Evolutionary conservation across 495 filamentous ascomycete species (phyloP).

Genomic region (Letharia lupina): DNA sequence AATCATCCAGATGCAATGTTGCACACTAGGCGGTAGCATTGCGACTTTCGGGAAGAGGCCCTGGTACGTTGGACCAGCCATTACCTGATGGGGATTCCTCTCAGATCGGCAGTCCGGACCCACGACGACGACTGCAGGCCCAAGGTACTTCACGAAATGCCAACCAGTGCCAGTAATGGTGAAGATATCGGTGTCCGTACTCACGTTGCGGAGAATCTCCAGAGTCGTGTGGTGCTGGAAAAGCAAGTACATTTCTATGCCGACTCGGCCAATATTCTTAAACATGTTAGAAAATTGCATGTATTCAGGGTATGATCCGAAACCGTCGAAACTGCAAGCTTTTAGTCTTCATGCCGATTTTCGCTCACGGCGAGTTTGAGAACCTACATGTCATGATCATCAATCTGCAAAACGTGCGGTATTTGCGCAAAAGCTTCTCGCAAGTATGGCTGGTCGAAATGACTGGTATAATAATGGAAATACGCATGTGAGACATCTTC

Average conservation of each 20-base stretch:
- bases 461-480: constrained; percentile 96
- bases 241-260: constrained; percentile 98
- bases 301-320: constrained; percentile 92
- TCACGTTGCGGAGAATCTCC: constrained; percentile 81
- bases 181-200: constrained; percentile 82
- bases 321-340: constrained; percentile 78
- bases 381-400: constrained; percentile 98
- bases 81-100: constrained; percentile 79
- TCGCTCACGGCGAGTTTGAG: neutral
- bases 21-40: constrained; percentile 80
- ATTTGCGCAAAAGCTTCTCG: constrained; percentile 96
- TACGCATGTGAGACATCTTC: constrained; percentile 93
- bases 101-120: constrained; percentile 89
- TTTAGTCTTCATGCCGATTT: neutral
- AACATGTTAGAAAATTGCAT: constrained; percentile 97
- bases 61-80: constrained; percentile 95
- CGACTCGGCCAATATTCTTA: constrained; percentile 94
- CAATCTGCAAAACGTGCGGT: constrained; percentile 82
- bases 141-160: constrained; percentile 96
- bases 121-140: constrained; percentile 80
- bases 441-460: constrained; percentile 91
- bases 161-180: constrained; percentile 94
- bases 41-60: constrained; percentile 94
- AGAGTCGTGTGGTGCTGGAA: constrained; percentile 98
- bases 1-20: constrained; percentile 94